phyloP scores from a whole-genome alignment of 495 filamentous ascomycete genomes.

The Staphylotrichum tortipilum region DNA sequence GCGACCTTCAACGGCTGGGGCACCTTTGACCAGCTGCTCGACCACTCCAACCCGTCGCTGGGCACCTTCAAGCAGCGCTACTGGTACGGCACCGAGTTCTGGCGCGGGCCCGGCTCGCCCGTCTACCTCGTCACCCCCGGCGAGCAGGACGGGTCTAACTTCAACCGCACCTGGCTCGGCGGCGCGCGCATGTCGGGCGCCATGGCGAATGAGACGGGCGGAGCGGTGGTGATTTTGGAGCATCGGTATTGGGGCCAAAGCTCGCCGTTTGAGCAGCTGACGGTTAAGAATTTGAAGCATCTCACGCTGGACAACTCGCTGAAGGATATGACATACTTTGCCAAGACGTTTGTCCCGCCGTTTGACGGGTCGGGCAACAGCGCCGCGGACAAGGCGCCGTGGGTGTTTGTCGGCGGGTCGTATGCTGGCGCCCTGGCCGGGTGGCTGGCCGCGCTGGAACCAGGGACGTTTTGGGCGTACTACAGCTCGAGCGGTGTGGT shows the following conservation, averaged over 20 bases:
- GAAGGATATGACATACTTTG: conserved; percentile 55
- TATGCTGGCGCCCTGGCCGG: conserved; percentile 57
- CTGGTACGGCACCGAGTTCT: conserved; percentile 27
- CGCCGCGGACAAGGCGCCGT: conserved; percentile 48
- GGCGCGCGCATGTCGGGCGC: conserved; percentile 35
- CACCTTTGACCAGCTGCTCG: conserved; percentile 28
- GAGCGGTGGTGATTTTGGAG: conserved; percentile 50
- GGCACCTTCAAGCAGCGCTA: conserved; percentile 30
- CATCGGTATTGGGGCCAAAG: conserved; percentile 57
- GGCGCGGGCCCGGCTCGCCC: conserved; percentile 25
- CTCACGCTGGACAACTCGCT: conserved; percentile 56
- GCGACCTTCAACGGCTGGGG: conserved; percentile 23
- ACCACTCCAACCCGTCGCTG: conserved; percentile 23
- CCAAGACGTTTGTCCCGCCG: conserved; percentile 46
- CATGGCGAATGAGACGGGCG: conserved; percentile 46
- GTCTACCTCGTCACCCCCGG: conserved; percentile 46
- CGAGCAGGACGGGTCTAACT: conserved; percentile 45
- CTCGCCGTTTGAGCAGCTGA: conserved; percentile 49
- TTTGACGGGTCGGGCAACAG: conserved; percentile 49
- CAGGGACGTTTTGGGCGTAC: conserved; percentile 62
- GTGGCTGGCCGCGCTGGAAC: conserved; percentile 51
- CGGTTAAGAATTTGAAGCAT: conserved; percentile 48
- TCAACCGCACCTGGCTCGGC: conserved; percentile 36
- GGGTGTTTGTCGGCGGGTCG: conserved; percentile 56
- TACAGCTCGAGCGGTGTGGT: conserved; percentile 56